Evolutionary conservation across 2,329 filamentous ascomycete genomes (phyloP).

Genomic region (Diaporthe velutina): DNA sequence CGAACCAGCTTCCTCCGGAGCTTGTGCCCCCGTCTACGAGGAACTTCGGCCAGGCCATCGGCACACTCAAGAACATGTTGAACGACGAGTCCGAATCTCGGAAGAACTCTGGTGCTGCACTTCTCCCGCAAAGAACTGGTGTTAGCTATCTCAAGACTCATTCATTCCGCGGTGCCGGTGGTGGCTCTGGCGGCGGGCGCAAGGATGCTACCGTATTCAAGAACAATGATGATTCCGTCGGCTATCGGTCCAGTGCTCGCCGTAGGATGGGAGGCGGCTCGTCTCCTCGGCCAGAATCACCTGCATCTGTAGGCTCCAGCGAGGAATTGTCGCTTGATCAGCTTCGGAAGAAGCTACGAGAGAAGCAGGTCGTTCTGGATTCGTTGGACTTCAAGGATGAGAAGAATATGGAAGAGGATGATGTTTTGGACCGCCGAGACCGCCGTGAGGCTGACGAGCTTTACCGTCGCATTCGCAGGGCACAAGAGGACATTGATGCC

Average conservation of each 20-base stretch:
- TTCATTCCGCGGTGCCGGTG: conserved; percentile 79
- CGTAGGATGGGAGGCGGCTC: conserved; percentile 80
- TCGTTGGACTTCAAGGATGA: conserved; percentile 98
- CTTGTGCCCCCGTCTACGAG: conserved; percentile 94
- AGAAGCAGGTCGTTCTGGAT: conserved; percentile 94
- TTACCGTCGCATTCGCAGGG: conserved; percentile 88
- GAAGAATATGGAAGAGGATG: conserved; percentile 89
- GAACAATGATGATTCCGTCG: conserved; percentile 93
- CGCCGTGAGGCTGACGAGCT: conserved; percentile 93
- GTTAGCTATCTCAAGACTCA: conserved; percentile 98
- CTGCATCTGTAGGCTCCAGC: conserved; percentile 75
- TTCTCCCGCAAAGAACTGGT: conserved; percentile 96
- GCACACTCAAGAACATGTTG: conserved; percentile 90
- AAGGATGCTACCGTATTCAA: conserved; percentile 98
- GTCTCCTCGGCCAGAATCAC: conserved; percentile 85
- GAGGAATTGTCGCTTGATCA: conserved; percentile 91
- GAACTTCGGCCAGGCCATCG: conserved; percentile 93
- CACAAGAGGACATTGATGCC: conserved; percentile 94
- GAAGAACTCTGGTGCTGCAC: conserved; percentile 88
- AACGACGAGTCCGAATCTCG: conserved; percentile 90
- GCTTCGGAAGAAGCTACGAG: conserved; percentile 89
- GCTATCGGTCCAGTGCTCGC: conserved; percentile 93
- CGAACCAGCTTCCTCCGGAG: conserved; percentile 88
- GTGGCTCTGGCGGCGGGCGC: conserved; percentile 70
- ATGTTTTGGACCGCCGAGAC: conserved; percentile 90